A percentile compares a stretch with the other conserved stretches of the same genome.
These are phyloP conservation scores for Pulveroboletus frians DNA, from an alignment of 768 basidiomycete genomes.

Conservation along the genomic window DNA sequence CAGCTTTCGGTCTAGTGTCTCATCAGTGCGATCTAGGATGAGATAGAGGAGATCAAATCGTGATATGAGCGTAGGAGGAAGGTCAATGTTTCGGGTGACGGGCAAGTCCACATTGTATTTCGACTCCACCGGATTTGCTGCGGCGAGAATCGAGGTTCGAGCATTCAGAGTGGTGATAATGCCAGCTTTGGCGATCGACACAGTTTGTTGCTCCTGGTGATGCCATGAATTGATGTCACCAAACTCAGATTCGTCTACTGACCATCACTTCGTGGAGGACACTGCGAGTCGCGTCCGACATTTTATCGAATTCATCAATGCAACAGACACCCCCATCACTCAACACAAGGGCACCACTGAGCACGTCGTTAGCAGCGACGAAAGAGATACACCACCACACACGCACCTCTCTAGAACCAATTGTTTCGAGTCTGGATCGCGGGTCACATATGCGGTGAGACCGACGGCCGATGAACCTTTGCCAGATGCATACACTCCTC, in stretches of 20 bases:
- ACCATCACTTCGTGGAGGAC: conserved; percentile 99
- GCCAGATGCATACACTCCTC: conserved; percentile 96
- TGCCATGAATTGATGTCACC: background rate
- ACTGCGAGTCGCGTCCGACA: conserved; percentile 96
- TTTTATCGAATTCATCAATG: conserved; percentile 99
- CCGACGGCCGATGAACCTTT: conserved; percentile 99
- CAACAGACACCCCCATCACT: conserved; percentile 98
- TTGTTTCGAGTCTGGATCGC: conserved; percentile 97
- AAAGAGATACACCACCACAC: background rate
- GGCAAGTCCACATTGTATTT: conserved; percentile 91
- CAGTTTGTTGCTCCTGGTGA: conserved; percentile 96
- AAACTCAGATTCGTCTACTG: conserved; percentile 13
- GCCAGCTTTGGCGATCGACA: conserved; percentile 97
- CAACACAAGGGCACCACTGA: conserved; percentile 86
- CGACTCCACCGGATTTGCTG: conserved; percentile 94
- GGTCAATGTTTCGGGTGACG: conserved; percentile 92
- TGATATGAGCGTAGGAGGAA: conserved; percentile 96
- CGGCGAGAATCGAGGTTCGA: conserved; percentile 95
- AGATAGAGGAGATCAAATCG: conserved; percentile 96
- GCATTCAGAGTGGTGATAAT: conserved; percentile 99
- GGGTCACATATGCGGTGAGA: conserved; percentile 96
- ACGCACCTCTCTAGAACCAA: conserved; percentile 89
- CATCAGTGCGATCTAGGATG: conserved; percentile 92
- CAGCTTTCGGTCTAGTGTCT: conserved; percentile 74
- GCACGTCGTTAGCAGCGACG: conserved; percentile 1